Conservation (phyloP, 2,329 filamentous ascomycete species). For the Lanzia echinophila region DNA sequence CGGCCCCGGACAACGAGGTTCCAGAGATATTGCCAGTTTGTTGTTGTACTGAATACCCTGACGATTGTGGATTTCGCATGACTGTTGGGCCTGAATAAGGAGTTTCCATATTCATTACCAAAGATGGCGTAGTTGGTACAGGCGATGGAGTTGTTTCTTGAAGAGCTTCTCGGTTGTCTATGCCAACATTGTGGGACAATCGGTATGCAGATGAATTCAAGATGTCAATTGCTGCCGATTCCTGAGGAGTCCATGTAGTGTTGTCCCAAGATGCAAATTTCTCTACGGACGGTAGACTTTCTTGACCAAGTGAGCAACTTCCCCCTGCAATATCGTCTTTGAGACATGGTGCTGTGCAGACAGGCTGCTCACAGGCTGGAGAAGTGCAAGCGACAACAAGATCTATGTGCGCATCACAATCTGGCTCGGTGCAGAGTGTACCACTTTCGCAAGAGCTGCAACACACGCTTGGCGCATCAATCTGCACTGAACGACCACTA, state of each 20-base stretch:
- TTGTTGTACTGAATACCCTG: background rate
- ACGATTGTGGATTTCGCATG: background rate
- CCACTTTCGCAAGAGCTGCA: constrained; percentile 27
- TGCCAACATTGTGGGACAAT: background rate
- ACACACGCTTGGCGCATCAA: constrained; percentile 18
- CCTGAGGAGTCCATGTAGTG: constrained; percentile 12
- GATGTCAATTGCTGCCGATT: background rate
- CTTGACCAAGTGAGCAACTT: constrained; percentile 3
- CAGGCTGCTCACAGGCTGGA: constrained; percentile 16
- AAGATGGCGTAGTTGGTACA: constrained; percentile 18
- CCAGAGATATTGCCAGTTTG: background rate
- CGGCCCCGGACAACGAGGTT: constrained; percentile 10
- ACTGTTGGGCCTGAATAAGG: background rate
- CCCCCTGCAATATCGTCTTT: constrained; percentile 12
- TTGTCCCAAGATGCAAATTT: constrained; percentile 9
- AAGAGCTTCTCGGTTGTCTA: background rate
- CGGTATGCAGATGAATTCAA: background rate
- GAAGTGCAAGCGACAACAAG: constrained; percentile 18
- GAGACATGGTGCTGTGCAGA: constrained; percentile 20
- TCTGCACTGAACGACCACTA: background rate
- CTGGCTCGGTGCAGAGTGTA: constrained; percentile 18
- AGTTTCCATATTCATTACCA: constrained; percentile 12
- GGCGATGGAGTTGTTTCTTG: constrained; percentile 6
- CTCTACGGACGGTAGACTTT: background rate
- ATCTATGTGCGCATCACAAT: constrained; percentile 15